Conservation (phyloP, 306 rosid species). For the Abrus pulchellus region DNA sequence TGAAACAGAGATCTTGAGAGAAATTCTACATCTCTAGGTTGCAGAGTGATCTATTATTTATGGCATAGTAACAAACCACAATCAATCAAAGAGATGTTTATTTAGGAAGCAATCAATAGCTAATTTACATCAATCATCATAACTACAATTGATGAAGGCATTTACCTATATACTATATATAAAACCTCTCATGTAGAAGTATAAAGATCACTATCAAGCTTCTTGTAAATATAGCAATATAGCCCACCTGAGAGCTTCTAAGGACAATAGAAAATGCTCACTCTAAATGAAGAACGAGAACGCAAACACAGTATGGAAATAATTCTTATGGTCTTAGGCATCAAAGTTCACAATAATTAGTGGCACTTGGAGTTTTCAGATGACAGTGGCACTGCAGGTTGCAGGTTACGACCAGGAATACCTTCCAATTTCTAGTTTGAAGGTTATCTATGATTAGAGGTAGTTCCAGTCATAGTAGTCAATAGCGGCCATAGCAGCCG, state of each 20-base stretch:
- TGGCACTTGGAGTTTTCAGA: not conserved
- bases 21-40: conserved; percentile 21
- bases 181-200: not conserved
- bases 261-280: conserved; percentile 6
- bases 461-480: not conserved
- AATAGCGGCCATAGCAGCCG: no score
- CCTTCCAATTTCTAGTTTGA: not conserved
- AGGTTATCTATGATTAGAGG: not conserved
- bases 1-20: conserved; percentile 17
- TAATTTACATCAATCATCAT: conserved; percentile 25
- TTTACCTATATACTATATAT: conserved; percentile 4
- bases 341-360: not conserved
- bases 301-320: not conserved
- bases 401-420: conserved; percentile 15
- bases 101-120: conserved; percentile 11
- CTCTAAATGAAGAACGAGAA: conserved; percentile 28
- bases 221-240: conserved; percentile 9
- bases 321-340: conserved; percentile 23
- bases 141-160: not conserved
- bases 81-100: conserved; percentile 29
- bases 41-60: conserved; percentile 22
- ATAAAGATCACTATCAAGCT: conserved; percentile 15
- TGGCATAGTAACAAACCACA: conserved; percentile 17
- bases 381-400: not conserved
- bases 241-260: conserved; percentile 6